phyloP scores from a whole-genome alignment of 2,329 filamentous ascomycete genomes.

The Lachnellula occidentalis region DNA sequence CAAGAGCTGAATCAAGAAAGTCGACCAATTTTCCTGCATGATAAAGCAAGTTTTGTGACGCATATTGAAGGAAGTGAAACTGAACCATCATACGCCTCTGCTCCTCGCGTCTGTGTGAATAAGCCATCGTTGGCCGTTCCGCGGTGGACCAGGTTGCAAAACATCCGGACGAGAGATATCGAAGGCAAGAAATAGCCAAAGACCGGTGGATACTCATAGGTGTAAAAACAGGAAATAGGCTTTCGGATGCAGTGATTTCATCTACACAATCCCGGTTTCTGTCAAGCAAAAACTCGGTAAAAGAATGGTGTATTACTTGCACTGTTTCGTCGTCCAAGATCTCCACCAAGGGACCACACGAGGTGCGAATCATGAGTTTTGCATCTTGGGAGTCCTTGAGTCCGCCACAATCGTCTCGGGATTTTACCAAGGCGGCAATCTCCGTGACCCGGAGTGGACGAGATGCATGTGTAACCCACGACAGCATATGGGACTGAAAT shows the following conservation, averaged over 20 bases:
- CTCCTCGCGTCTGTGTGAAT: not conserved
- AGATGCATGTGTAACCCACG: constrained; percentile 37
- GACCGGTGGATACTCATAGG: constrained; percentile 2
- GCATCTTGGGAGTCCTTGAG: constrained; percentile 16
- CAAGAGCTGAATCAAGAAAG: not conserved
- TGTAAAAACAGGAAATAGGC: constrained; percentile 10
- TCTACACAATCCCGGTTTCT: not conserved
- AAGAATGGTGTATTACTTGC: constrained; percentile 42
- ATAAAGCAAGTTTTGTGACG: not conserved
- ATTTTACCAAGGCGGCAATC: constrained; percentile 30
- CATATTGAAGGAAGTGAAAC: constrained; percentile 3
- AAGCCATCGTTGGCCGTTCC: not conserved
- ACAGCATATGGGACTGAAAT: constrained; percentile 35
- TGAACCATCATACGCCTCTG: not conserved
- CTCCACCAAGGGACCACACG: constrained; percentile 39
- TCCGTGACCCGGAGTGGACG: constrained; percentile 40
- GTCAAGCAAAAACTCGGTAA: constrained; percentile 41
- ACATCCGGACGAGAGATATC: constrained; percentile 8
- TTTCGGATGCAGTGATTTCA: not conserved
- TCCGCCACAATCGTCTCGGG: constrained; percentile 8
- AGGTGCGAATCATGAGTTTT: constrained; percentile 33
- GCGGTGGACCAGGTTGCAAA: not conserved
- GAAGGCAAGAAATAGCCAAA: constrained; percentile 7
- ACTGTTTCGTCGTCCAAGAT: constrained; percentile 40
- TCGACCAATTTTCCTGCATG: not conserved